These are phyloP conservation scores for Penicillium malachiteum DNA, from an alignment of 495 filamentous ascomycete genomes.

Conservation along the genomic window DNA sequence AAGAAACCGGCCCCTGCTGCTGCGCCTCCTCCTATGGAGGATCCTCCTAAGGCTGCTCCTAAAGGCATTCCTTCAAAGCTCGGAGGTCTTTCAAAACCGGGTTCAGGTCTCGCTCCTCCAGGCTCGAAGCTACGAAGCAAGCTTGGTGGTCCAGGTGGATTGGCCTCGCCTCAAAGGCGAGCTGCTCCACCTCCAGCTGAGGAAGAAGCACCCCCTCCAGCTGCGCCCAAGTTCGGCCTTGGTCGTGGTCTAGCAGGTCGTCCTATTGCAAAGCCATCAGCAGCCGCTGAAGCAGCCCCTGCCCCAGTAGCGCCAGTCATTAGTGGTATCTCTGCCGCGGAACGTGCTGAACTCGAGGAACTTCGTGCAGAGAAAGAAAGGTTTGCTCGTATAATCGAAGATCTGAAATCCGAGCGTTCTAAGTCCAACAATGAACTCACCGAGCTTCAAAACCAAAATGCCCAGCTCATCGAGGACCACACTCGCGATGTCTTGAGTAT, in stretches of 20 bases:
- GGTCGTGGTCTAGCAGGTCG: constrained; percentile 79
- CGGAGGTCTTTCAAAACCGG: constrained; percentile 63
- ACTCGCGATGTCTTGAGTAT: constrained; percentile 92
- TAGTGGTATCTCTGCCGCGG: constrained; percentile 65
- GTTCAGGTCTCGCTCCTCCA: constrained; percentile 52
- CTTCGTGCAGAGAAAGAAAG: constrained; percentile 80
- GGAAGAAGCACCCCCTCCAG: constrained; percentile 53
- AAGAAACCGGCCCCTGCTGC: constrained; percentile 59
- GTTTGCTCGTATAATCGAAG: constrained; percentile 67
- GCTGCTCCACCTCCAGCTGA: constrained; percentile 53
- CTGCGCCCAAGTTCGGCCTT: constrained; percentile 65
- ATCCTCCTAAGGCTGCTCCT: constrained; percentile 58
- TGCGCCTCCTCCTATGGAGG: constrained; percentile 56
- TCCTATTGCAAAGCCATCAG: constrained; percentile 78
- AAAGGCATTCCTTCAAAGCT: constrained; percentile 62
- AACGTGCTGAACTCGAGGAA: constrained; percentile 87
- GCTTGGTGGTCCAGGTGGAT: constrained; percentile 55
- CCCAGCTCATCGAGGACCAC: constrained; percentile 94
- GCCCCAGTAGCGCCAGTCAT: constrained; percentile 44
- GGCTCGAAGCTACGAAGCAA: constrained; percentile 69
- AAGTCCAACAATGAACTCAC: constrained; percentile 75
- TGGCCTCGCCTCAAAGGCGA: constrained; percentile 65
- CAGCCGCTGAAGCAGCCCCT: constrained; percentile 37
- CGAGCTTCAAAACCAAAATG: constrained; percentile 92
- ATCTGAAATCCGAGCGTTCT: constrained; percentile 71